Evolutionary conservation across 2,329 filamentous ascomycete genomes (phyloP).

Genomic region (Zymoseptoria crescenta): DNA sequence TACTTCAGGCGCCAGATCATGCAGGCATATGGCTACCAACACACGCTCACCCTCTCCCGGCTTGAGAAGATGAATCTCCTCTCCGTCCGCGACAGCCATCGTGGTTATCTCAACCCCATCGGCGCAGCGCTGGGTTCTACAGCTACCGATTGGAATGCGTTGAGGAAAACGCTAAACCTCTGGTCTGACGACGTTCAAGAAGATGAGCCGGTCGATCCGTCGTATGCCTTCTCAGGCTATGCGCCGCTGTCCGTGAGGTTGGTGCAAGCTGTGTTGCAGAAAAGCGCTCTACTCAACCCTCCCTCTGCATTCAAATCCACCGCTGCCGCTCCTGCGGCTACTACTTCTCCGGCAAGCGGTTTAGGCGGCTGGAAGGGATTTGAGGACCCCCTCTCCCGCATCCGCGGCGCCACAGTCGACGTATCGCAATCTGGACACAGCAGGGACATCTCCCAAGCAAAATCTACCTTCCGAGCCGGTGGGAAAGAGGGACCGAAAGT

Average conservation of each 20-base stretch:
- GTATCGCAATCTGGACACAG: conserved; percentile 87
- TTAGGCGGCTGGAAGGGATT: conserved; percentile 87
- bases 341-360: conserved; percentile 23
- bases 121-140: conserved; percentile 47
- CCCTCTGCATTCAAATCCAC: conserved; percentile 45
- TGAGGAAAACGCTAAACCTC: conserved; percentile 77
- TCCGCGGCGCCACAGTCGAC: conserved; percentile 82
- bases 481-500: conserved; percentile 58
- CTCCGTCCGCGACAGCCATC: conserved; percentile 61
- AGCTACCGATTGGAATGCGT: conserved; percentile 69
- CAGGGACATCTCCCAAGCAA: conserved; percentile 72
- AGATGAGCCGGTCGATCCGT: conserved; percentile 84
- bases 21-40: conserved; percentile 91
- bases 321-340: conserved; percentile 30
- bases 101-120: conserved; percentile 75
- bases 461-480: conserved; percentile 66
- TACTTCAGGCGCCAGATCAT: conserved; percentile 79
- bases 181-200: conserved; percentile 97
- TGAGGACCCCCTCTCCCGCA: conserved; percentile 82
- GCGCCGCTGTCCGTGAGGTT: conserved; percentile 85
- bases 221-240: conserved; percentile 97
- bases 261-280: conserved; percentile 88
- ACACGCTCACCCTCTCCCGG: conserved; percentile 78
- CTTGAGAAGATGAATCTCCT: conserved; percentile 87
- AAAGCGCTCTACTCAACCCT: conserved; percentile 52